Percentiles rank a stretch among this genome's conserved stretches.
Conservation (phyloP, 1,139 yeast genomes). For the Suhomyces anneliseae region DNA sequence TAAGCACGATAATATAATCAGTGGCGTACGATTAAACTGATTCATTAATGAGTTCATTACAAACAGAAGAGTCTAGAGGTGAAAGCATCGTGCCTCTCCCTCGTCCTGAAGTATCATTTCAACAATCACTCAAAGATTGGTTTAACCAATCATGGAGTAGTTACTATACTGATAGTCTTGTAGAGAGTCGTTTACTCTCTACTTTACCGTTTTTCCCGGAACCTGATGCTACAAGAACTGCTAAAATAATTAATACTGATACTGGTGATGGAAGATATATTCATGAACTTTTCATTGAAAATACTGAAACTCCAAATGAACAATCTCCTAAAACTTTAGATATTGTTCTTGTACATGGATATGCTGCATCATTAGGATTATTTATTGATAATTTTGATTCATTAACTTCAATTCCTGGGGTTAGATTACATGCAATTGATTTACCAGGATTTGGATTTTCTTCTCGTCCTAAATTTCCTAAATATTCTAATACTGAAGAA, state of each 20-base stretch:
- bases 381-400: constrained; percentile 43
- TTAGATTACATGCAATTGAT: constrained; percentile 47
- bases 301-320: constrained; percentile 24
- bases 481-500: constrained; percentile 30
- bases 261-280: constrained; percentile 34
- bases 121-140: constrained; percentile 41
- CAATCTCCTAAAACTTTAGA: constrained; percentile 20
- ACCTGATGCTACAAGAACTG: constrained; percentile 49
- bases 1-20: no score
- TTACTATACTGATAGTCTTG: constrained; percentile 27
- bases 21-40: no score
- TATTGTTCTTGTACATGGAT: constrained; percentile 47
- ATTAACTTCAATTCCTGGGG: constrained; percentile 42
- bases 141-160: constrained; percentile 27
- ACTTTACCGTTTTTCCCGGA: constrained; percentile 60
- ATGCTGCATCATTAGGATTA: constrained; percentile 48
- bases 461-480: constrained; percentile 43
- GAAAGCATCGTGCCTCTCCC: not conserved
- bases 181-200: constrained; percentile 40
- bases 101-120: constrained; percentile 20
- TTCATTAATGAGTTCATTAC: not conserved
- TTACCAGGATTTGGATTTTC: constrained; percentile 48
- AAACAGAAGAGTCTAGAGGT: not conserved
- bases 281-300: constrained; percentile 56
- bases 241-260: constrained; percentile 47